A percentile compares a stretch with the other conserved stretches of the same genome.
phyloP scores from a whole-genome alignment of 352 stramenopile species.

The Phytophthora podocarpi region DNA sequence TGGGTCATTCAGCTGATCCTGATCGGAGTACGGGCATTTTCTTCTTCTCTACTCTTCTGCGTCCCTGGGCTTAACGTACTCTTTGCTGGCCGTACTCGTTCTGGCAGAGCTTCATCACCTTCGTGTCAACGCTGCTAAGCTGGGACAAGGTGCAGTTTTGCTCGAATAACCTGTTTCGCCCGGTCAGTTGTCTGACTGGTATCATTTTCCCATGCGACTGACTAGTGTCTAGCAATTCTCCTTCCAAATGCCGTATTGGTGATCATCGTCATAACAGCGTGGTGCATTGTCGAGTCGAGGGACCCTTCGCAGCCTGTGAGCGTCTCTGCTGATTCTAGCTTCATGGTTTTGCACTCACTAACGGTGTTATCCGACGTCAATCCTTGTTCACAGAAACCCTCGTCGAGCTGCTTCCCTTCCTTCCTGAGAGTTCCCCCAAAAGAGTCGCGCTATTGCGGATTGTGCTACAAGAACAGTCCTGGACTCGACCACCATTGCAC shows the following conservation, averaged over 20 bases:
- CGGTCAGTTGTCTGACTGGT: background rate
- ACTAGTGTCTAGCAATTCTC: conserved; percentile 73
- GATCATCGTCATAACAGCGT: conserved; percentile 56
- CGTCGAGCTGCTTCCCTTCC: conserved; percentile 29
- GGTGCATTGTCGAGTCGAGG: conserved; percentile 69
- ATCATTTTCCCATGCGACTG: background rate
- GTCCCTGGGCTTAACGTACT: background rate
- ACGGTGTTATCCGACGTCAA: background rate
- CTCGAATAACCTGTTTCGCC: too few relatives aligned
- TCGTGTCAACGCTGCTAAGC: conserved; percentile 63
- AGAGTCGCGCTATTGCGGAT: conserved; percentile 77
- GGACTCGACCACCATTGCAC: conserved; percentile 88
- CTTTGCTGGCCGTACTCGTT: background rate
- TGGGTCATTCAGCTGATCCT: conserved; percentile 79
- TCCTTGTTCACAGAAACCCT: conserved; percentile 32
- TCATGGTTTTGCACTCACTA: background rate
- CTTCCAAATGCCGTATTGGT: conserved; percentile 68
- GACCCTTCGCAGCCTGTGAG: conserved; percentile 63
- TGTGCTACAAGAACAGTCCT: conserved; percentile 84
- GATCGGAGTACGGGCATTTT: conserved; percentile 52
- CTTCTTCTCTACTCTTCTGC: background rate
- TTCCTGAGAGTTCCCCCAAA: conserved; percentile 62
- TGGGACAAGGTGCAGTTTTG: conserved; percentile 48
- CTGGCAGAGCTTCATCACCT: conserved; percentile 64
- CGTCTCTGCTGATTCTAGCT: background rate